These are phyloP conservation scores for Cladophialophora psammophila DNA, from an alignment of 2,329 filamentous ascomycete genomes.

Conservation along the genomic window DNA sequence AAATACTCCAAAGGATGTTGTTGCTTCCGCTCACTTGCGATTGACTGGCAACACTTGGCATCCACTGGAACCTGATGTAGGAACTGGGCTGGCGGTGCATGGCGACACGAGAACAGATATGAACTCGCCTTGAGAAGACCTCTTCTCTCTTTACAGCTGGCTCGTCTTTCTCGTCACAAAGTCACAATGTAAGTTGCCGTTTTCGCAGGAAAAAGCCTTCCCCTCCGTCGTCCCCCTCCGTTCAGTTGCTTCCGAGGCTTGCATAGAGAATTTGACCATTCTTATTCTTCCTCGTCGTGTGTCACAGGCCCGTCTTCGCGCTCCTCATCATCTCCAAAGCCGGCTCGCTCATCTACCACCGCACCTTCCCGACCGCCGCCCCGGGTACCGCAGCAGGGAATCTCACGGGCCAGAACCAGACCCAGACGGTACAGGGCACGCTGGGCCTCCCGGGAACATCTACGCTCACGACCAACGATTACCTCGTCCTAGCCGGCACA, in stretches of 20 bases:
- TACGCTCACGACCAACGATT: conserved; percentile 93
- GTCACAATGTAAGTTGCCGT: not conserved
- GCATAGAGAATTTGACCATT: not conserved
- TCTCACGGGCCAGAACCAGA: conserved; percentile 59
- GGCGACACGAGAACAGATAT: not conserved
- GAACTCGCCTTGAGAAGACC: not conserved
- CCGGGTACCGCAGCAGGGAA: conserved; percentile 26
- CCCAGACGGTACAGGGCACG: conserved; percentile 34
- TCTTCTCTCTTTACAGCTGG: not conserved
- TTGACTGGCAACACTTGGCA: not conserved
- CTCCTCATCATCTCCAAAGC: conserved; percentile 99
- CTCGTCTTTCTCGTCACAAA: not conserved
- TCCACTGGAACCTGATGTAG: not conserved
- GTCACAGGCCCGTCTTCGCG: conserved; percentile 83
- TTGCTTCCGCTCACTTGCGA: not conserved
- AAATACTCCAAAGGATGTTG: not conserved
- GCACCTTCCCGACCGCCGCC: conserved; percentile 69
- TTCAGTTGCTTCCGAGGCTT: not conserved
- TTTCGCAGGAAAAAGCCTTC: not conserved
- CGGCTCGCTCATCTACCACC: conserved; percentile 94
- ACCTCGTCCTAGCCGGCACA: conserved; percentile 93
- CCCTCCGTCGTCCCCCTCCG: not conserved
- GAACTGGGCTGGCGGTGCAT: not conserved
- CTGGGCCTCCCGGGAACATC: conserved; percentile 65
- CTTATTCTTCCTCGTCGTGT: conserved; percentile 2